phyloP scores from a whole-genome alignment of 169 alveolate species.

The Eimeria maxima region DNA sequence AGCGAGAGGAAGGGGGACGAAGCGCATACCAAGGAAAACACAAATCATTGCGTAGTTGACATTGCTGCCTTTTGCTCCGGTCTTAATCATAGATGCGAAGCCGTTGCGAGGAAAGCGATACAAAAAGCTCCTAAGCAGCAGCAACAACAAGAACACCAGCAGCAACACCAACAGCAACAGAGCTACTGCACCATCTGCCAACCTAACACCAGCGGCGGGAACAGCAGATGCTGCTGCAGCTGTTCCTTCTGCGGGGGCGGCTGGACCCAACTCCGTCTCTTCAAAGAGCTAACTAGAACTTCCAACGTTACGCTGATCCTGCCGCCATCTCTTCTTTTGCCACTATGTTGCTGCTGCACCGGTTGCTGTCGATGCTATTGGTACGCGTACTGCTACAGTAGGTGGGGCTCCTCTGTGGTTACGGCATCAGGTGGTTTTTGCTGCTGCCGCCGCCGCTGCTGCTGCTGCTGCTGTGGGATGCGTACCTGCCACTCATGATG shows the following conservation, averaged over 20 bases:
- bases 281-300: no score
- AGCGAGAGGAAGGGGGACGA: no score
- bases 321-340: no score
- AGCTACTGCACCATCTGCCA: neutral
- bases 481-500: neutral
- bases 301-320: no score
- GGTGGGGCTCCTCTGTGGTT: neutral
- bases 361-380: neutral
- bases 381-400: neutral
- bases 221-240: neutral
- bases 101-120: conserved; percentile 96
- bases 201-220: neutral
- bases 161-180: neutral
- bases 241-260: neutral
- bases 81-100: conserved; percentile 98
- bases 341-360: neutral
- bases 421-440: neutral
- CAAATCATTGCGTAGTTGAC: no score
- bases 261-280: no score
- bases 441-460: neutral
- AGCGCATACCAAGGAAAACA: no score
- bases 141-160: conserved; percentile 21
- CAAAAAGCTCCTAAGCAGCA: conserved; percentile 54
- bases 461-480: conserved; percentile 7
- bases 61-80: conserved; percentile 91